Percentiles rank a stretch among this genome's conserved stretches.
Conservation (phyloP, 805 yeast species). For the Nakazawaea ambrosiae region DNA sequence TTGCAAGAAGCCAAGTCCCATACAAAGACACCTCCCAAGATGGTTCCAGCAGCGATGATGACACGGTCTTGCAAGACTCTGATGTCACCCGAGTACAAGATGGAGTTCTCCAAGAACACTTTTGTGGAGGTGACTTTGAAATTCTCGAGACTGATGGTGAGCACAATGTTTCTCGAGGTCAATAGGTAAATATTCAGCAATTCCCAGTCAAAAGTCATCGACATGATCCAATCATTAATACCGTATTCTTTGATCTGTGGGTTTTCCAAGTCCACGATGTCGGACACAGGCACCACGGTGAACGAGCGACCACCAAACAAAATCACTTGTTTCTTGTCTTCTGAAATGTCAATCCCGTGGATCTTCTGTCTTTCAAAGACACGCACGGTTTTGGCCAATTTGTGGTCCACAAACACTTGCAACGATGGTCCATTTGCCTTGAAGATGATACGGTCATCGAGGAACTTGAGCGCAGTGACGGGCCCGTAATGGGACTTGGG, state of each 20-base stretch:
- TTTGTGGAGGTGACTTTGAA: conserved; percentile 23
- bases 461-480: conserved; percentile 52
- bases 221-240: conserved; percentile 75
- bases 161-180: conserved; percentile 74
- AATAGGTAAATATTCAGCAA: conserved; percentile 40
- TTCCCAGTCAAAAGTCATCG: conserved; percentile 42
- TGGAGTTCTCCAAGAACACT: conserved; percentile 65
- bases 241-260: conserved; percentile 34
- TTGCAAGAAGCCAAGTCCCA: conserved; percentile 52
- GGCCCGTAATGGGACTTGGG: conserved; percentile 51
- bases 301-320: conserved; percentile 74
- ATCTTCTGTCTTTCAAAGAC: conserved; percentile 71
- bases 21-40: conserved; percentile 75
- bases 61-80: conserved; percentile 37
- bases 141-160: conserved; percentile 25
- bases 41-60: conserved; percentile 83
- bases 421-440: conserved; percentile 72
- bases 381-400: conserved; percentile 30
- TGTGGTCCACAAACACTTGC: conserved; percentile 41
- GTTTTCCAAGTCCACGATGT: conserved; percentile 19
- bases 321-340: conserved; percentile 25
- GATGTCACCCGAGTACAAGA: conserved; percentile 82
- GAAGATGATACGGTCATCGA: conserved; percentile 29
- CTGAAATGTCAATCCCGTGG: conserved; percentile 56
- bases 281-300: conserved; percentile 29